These are phyloP conservation scores for Coemansia sp. DNA, from an alignment of 192 early-diverging fungal genomes.

Conservation along the genomic window DNA sequence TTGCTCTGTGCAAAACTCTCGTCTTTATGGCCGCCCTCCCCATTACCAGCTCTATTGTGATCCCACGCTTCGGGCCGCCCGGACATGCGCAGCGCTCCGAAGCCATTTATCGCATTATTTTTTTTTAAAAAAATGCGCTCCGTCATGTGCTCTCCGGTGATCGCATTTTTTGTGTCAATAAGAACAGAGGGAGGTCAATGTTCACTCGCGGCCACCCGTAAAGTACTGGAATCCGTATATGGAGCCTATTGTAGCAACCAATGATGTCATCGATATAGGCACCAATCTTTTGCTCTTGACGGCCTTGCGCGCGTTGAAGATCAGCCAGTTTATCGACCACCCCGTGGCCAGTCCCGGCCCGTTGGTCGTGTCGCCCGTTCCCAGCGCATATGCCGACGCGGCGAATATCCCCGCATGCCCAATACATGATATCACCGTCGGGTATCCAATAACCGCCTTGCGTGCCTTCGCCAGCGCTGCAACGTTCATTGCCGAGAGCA, in stretches of 20 bases:
- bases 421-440: slow-evolving; percentile 40
- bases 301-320: slow-evolving; percentile 47
- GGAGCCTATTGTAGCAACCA: slow-evolving; percentile 23
- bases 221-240: slow-evolving; percentile 37
- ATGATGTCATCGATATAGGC: slow-evolving; percentile 24
- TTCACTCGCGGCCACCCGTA: background rate
- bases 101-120: no score
- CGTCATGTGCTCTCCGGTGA: no score
- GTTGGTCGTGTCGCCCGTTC: slow-evolving; percentile 32
- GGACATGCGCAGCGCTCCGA: no score
- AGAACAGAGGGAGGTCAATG: no score
- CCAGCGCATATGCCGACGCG: slow-evolving; percentile 28
- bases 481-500: slow-evolving; percentile 24
- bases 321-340: slow-evolving; percentile 48
- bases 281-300: slow-evolving; percentile 2
- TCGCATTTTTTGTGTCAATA: no score
- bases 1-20: no score
- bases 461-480: slow-evolving; percentile 7
- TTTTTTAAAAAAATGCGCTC: no score
- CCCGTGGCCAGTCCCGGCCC: slow-evolving; percentile 34
- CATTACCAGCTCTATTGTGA: no score
- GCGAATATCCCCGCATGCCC: slow-evolving; percentile 37
- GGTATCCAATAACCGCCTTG: slow-evolving; percentile 21
- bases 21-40: no score
- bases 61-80: no score